phyloP scores from a whole-genome alignment of 352 stramenopile genomes.

The Pilasporangium apinafurcum region DNA sequence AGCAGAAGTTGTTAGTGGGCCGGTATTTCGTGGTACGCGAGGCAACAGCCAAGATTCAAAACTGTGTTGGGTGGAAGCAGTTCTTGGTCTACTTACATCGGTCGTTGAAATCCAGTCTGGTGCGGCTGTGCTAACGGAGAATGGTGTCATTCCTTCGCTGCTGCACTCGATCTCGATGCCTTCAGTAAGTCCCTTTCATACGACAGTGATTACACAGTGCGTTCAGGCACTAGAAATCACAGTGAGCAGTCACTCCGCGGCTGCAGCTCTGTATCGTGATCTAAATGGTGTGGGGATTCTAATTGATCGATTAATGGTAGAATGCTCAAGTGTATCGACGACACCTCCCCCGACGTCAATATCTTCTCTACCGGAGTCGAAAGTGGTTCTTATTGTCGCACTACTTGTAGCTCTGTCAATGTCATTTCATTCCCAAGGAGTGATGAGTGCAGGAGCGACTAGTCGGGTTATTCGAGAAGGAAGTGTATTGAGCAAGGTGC shows the following conservation, averaged over 20 bases:
- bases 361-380: conserved; percentile 38
- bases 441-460: conserved; percentile 83
- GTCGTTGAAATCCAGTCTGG: conserved; percentile 76
- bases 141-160: conserved; percentile 72
- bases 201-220: conserved; percentile 69
- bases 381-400: conserved; percentile 55
- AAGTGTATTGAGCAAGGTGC: conserved; percentile 80
- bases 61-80: conserved; percentile 74
- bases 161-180: conserved; percentile 71
- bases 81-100: conserved; percentile 61
- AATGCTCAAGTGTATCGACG: conserved; percentile 30
- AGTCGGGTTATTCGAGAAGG: conserved; percentile 84
- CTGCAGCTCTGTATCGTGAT: conserved; percentile 71
- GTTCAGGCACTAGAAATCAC: conserved; percentile 79
- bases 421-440: conserved; percentile 82
- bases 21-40: conserved; percentile 43
- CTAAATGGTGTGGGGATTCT: conserved; percentile 83
- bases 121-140: conserved; percentile 75
- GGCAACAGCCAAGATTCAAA: conserved; percentile 36
- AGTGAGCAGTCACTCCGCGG: conserved; percentile 64
- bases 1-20: conserved; percentile 42
- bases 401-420: conserved; percentile 76
- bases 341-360: neutral
- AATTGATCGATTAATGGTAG: conserved; percentile 63
- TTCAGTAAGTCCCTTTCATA: conserved; percentile 48